phyloP scores from a whole-genome alignment of 164 flowering plant species.

The Vitis rotundifolia region DNA sequence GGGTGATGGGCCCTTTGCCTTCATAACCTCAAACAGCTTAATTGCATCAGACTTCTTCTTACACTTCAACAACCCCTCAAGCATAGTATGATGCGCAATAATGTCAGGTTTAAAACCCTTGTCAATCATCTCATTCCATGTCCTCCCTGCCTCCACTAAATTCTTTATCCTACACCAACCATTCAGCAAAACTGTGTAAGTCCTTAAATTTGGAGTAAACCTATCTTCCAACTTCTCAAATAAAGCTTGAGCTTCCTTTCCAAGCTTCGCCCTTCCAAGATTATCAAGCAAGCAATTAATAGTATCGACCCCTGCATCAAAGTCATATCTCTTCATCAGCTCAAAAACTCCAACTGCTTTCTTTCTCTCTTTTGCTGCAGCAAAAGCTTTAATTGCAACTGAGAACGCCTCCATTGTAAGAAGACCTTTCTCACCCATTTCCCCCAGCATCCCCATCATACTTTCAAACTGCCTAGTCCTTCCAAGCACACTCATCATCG shows the following conservation, averaged over 20 bases:
- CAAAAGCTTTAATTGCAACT: slow-evolving; percentile 73
- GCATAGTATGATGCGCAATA: slow-evolving; percentile 71
- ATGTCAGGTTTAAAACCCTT: slow-evolving; percentile 78
- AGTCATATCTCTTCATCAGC: slow-evolving; percentile 74
- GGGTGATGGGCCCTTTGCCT: slow-evolving; percentile 75
- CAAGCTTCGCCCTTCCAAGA: slow-evolving; percentile 78
- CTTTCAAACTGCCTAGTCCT: slow-evolving; percentile 84
- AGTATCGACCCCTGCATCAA: slow-evolving; percentile 56
- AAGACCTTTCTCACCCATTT: slow-evolving; percentile 74
- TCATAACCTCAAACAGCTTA: slow-evolving; percentile 83
- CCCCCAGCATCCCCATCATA: slow-evolving; percentile 80
- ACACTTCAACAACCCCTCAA: slow-evolving; percentile 68
- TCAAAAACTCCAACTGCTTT: slow-evolving; percentile 81
- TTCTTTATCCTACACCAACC: slow-evolving; percentile 88
- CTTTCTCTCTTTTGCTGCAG: slow-evolving; percentile 76
- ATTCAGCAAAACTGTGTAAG: slow-evolving; percentile 72
- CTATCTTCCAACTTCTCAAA: slow-evolving; percentile 67
- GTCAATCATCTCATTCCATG: slow-evolving; percentile 91
- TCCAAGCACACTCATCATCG: slow-evolving; percentile 73
- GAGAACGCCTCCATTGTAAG: slow-evolving; percentile 71
- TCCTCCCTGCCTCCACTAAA: slow-evolving; percentile 69
- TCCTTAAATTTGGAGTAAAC: slow-evolving; percentile 62
- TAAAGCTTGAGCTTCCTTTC: slow-evolving; percentile 70
- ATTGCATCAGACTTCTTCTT: slow-evolving; percentile 71
- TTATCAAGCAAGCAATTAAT: slow-evolving; percentile 72